Evolutionary conservation across 164 flowering plant genomes (phyloP).

Genomic region (Vitis riparia): DNA sequence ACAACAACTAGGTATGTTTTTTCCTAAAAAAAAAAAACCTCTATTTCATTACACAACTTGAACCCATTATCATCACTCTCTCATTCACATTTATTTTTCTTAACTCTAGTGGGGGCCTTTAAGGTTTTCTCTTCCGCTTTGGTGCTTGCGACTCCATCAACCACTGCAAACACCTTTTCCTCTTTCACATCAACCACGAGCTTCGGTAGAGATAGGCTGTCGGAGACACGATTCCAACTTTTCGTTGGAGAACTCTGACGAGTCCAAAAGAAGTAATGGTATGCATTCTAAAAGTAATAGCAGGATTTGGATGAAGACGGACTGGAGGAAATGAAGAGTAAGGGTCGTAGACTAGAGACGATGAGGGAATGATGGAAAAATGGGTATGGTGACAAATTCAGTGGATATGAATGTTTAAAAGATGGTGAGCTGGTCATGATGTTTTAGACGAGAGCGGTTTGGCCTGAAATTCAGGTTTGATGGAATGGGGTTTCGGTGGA

Average conservation of each 20-base stretch:
- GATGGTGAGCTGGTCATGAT: too few species aligned
- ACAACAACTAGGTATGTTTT: conserved; percentile 87
- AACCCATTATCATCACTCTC: conserved; percentile 48
- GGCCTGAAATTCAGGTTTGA: too few species aligned
- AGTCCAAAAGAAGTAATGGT: not conserved
- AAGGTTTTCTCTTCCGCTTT: conserved; percentile 12
- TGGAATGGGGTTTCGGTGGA: too few species aligned
- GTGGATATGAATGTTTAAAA: too few species aligned
- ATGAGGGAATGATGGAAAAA: conserved; percentile 8
- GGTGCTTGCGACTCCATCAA: conserved; percentile 13
- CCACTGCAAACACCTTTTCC: not conserved
- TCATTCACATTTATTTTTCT: conserved; percentile 25
- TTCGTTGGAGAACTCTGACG: conserved; percentile 13
- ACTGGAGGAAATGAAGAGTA: conserved; percentile 4
- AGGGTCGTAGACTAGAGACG: conserved; percentile 6
- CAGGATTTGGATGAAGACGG: conserved; percentile 4
- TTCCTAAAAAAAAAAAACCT: conserved; percentile 67
- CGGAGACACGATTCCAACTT: conserved; percentile 11
- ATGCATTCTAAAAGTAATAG: not conserved
- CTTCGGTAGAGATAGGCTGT: not conserved
- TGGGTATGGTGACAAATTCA: not conserved
- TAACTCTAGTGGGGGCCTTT: conserved; percentile 7
- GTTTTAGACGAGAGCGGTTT: too few species aligned
- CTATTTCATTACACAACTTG: conserved; percentile 61
- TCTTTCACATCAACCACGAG: conserved; percentile 4